Evolutionary conservation across 257 asterid genomes (phyloP), one percentile per base, ranked within the genome.

Genomic region (Penstemon eatonii): DNA sequence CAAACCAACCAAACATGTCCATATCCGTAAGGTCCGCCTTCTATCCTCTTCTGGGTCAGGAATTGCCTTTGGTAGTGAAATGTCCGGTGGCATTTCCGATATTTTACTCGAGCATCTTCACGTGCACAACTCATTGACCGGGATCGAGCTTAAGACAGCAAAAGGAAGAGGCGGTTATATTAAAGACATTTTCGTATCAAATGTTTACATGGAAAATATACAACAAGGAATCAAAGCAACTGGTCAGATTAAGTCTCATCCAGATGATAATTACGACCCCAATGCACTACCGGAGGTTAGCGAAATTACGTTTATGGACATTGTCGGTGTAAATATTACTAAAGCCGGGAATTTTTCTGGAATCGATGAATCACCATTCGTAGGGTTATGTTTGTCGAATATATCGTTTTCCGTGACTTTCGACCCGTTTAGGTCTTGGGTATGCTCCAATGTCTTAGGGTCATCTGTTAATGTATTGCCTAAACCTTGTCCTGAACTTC

Each of bases 31-130:
- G 33, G 33, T 25, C 33, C 33, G 33, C 33, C 33, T 25, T 25
- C 33, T 25, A 25, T 25, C 33, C 33, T 25, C 33, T 25, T 25
- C 80, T 0, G 96, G 96, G 36, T 88, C 95, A 12, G 98, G 98
- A 59, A 85, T 92, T 3, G 95, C 98, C 8, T 82, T 92, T 15
- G 97, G 97, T 47, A 92, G 98, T 39, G 98, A 90, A 77, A 82
- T 95, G 40, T 93, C 99, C 0, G 97, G 99, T n/a, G 96, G 99
- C 1, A 67, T 93, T 33, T 77, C 62, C 39, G 75, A 85, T 41
- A 82, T 90, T 39, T 41, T 88, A 3, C 96, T 87, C 0, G 99
- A 93, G 82, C 94, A 93, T 74, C 71, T 93, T 19, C 81, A 76
- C 58, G 87, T 93, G 7, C 88, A 53, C 81, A 78, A 87, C 38